Evolutionary conservation across 768 basidiomycete species (phyloP), one percentile per base, ranked within the genome.

Genomic region (Rhizopogon sp.): DNA sequence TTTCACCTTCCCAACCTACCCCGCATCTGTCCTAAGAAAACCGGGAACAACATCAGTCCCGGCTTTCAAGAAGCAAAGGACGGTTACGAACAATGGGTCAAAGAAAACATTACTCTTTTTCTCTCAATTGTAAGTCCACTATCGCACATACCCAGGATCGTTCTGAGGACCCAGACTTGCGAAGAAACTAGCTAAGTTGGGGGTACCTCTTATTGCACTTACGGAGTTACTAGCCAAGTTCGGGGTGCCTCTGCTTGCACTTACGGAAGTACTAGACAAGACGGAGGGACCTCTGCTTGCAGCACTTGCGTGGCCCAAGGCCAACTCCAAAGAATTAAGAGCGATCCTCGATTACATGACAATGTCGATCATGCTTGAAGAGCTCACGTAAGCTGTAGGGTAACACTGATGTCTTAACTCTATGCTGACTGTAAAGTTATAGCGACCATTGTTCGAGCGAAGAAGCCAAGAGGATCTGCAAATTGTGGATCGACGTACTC

Each of bases 281-380:
- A 33, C 9, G 31, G 9, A 33, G 31, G 9, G 8, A 33, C 31
- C 31, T 33, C 31, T 33, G 1, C 50, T 67, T 3, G 68, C 66
- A 4, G 60, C 66, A 11, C 49, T 64, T 5, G 60, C 61, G 8
- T 69, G 46, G 44, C 66, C 67, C 5, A 52, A 62, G 29, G 63
- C 68, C 28, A 63, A 58, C 22, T 61, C 50, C 37, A 39, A 53
- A 28, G 59, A 62, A 42, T 40, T 68, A 56, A 59, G 58, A 33
- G 62, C 44, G 11, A 68, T 69, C 17, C 58, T 64, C 22, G 55
- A 60, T 43, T 69, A 66, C 17, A 69, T 69, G 66, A 66, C 64
- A 11, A 25, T 53, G 11, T 69, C 67, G 6, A 65, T 69, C 53
- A 67, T 69, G 64, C 58, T 69, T 9, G 67, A 68, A 47, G 64